Evolutionary conservation across 1,139 yeast species (phyloP).

Genomic region (Casaregolazyma lundiana): DNA sequence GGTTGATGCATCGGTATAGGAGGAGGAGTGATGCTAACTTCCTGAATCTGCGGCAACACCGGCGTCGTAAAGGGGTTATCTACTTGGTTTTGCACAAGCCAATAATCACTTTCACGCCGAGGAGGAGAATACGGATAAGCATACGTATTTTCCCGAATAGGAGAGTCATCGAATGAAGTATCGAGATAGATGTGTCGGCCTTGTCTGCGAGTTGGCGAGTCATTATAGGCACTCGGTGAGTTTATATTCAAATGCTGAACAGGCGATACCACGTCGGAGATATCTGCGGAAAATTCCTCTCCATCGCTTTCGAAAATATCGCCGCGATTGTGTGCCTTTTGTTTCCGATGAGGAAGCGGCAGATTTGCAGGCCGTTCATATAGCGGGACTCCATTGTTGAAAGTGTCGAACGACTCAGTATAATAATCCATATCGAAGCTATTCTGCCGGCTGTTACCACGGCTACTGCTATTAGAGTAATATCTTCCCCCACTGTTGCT

Average conservation of each 20-base stretch:
- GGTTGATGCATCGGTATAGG: background rate
- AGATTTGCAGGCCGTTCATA: conserved; percentile 10
- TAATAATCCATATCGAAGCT: background rate
- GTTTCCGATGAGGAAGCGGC: background rate
- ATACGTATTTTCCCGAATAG: conserved; percentile 2
- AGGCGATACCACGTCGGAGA: background rate
- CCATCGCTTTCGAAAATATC: conserved; percentile 1
- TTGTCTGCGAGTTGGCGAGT: background rate
- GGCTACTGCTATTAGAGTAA: background rate
- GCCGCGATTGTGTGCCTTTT: background rate
- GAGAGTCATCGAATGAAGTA: conserved; percentile 1
- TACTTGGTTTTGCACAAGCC: background rate
- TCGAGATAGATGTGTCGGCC: background rate
- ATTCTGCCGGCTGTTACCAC: background rate
- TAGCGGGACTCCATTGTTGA: conserved; percentile 2
- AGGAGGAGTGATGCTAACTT: background rate
- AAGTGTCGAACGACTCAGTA: background rate
- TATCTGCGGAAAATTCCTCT: background rate
- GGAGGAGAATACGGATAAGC: conserved; percentile 10
- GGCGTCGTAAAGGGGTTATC: background rate
- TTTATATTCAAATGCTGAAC: background rate
- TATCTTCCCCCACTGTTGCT: background rate
- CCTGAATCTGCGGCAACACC: background rate
- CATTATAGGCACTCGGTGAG: background rate
- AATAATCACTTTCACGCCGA: background rate